Percentiles rank a stretch among this genome's conserved stretches.
Evolutionary conservation across 2,329 filamentous ascomycete species (phyloP).

Genomic region (Tetracladium maxilliforme): DNA sequence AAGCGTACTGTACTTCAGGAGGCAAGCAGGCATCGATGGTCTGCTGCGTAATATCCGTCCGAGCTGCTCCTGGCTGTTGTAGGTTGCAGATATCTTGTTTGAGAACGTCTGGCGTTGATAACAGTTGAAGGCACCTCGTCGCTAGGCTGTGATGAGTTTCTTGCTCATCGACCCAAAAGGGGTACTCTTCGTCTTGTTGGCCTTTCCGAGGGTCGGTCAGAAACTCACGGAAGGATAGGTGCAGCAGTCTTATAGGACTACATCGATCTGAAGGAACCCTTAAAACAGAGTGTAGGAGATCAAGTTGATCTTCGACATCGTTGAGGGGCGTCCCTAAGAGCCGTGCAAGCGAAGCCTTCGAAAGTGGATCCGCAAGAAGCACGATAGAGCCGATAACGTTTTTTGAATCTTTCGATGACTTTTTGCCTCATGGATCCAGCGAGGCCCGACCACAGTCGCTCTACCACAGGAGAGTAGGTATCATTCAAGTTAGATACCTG

Average conservation of each 20-base stretch:
- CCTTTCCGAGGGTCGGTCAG: constrained; percentile 12
- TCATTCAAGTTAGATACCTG: constrained; percentile 8
- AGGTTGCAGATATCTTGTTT: constrained; percentile 20
- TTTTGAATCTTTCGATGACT: constrained; percentile 10
- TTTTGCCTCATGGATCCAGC: constrained; percentile 3
- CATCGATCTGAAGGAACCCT: constrained; percentile 10
- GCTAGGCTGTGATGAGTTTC: constrained; percentile 16
- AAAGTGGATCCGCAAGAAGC: constrained; percentile 12
- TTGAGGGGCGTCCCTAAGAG: constrained; percentile 10
- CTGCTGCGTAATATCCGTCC: constrained; percentile 8
- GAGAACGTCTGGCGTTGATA: constrained; percentile 14
- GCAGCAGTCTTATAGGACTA: constrained; percentile 14
- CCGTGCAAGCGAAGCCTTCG: constrained; percentile 9
- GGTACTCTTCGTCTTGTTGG: constrained; percentile 9
- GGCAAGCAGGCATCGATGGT: constrained; percentile 11
- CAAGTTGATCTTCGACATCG: constrained; percentile 9
- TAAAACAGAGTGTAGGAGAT: constrained; percentile 19
- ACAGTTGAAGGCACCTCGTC: constrained; percentile 17
- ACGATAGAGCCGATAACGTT: constrained; percentile 8
- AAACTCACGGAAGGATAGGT: constrained; percentile 23
- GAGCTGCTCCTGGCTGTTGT: constrained; percentile 9
- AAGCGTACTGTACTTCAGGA: constrained; percentile 21
- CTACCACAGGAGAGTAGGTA: constrained; percentile 10
- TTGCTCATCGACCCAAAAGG: constrained; percentile 20
- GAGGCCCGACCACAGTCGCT: constrained; percentile 4